Percentiles rank a stretch among this genome's conserved stretches.
Evolutionary conservation across 176 grass and related monocot species (phyloP).

Genomic region (Alopecurus myosuroides): DNA sequence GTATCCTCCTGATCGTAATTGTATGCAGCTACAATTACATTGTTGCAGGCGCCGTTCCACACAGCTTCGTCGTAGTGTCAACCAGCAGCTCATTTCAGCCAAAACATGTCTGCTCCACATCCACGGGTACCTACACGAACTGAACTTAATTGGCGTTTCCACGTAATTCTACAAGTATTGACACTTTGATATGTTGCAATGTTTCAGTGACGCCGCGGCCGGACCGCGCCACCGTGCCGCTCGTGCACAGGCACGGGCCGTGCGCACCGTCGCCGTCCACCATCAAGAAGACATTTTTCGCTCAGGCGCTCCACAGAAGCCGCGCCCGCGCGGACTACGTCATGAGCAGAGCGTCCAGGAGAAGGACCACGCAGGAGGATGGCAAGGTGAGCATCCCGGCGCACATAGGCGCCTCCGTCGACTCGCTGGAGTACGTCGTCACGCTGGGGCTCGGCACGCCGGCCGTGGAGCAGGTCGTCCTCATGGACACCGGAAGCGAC

Average conservation of each 20-base stretch:
- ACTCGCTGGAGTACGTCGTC: constrained; percentile 8
- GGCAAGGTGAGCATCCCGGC: not conserved
- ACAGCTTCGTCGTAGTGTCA: not conserved
- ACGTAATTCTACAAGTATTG: not conserved
- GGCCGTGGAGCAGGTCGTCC: not conserved
- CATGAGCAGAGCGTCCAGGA: not conserved
- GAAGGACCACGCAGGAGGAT: not conserved
- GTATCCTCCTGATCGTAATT: not conserved
- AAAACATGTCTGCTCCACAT: not conserved
- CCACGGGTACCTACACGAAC: not conserved
- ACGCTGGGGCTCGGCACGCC: constrained; percentile 21
- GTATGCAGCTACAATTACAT: not conserved
- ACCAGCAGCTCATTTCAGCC: not conserved
- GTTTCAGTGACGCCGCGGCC: not conserved
- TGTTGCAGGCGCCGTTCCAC: not conserved
- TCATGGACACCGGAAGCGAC: constrained; percentile 69
- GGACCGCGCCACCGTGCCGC: not conserved
- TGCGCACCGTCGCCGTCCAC: not conserved
- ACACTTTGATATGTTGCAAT: not conserved
- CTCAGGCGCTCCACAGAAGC: not conserved
- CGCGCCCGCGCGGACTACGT: not conserved
- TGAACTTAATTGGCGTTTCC: not conserved
- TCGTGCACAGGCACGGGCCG: constrained; percentile 19
- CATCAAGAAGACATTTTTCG: not conserved
- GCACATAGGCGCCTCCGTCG: not conserved